These are phyloP conservation scores for Fraxinus excelsior DNA, from an alignment of 257 asterid species.

Conservation along the genomic window DNA sequence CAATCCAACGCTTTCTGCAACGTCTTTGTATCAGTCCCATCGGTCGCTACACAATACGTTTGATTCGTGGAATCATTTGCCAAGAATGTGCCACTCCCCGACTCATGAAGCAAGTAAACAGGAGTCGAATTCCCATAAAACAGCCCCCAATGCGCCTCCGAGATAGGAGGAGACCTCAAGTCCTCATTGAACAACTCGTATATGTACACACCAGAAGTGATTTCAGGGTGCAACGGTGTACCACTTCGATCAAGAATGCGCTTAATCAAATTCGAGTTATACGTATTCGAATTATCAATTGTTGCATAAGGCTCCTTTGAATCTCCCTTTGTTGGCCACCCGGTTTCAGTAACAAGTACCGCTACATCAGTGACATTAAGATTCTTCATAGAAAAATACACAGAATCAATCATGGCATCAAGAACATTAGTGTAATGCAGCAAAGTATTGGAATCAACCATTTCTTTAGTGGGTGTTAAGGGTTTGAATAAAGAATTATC, in stretches of 20 bases:
- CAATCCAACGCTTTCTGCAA: constrained; percentile 95
- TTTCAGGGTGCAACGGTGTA: constrained; percentile 88
- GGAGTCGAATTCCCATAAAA: constrained; percentile 85
- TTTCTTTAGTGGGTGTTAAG: constrained; percentile 86
- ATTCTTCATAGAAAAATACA: constrained; percentile 86
- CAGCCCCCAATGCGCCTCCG: constrained; percentile 96
- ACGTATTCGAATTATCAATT: constrained; percentile 76
- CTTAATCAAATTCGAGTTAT: constrained; percentile 88
- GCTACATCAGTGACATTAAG: constrained; percentile 76
- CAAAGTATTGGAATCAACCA: constrained; percentile 96
- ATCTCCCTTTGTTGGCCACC: constrained; percentile 97
- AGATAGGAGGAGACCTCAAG: constrained; percentile 78
- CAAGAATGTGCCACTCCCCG: constrained; percentile 88
- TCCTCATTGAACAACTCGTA: constrained; percentile 96
- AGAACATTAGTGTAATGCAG: constrained; percentile 88
- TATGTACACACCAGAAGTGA: constrained; percentile 75
- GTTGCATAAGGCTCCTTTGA: constrained; percentile 96
- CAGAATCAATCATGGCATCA: constrained; percentile 95
- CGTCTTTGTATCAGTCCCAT: constrained; percentile 64
- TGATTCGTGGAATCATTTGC: constrained; percentile 92
- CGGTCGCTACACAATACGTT: constrained; percentile 77
- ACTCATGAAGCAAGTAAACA: constrained; percentile 88
- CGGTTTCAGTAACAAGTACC: constrained; percentile 84
- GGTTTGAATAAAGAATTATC: constrained; percentile 91
- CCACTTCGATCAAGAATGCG: constrained; percentile 76